Base-by-base conservation (phyloP, 2,329 filamentous ascomycete species). In the Fusarium sp. region DNA sequence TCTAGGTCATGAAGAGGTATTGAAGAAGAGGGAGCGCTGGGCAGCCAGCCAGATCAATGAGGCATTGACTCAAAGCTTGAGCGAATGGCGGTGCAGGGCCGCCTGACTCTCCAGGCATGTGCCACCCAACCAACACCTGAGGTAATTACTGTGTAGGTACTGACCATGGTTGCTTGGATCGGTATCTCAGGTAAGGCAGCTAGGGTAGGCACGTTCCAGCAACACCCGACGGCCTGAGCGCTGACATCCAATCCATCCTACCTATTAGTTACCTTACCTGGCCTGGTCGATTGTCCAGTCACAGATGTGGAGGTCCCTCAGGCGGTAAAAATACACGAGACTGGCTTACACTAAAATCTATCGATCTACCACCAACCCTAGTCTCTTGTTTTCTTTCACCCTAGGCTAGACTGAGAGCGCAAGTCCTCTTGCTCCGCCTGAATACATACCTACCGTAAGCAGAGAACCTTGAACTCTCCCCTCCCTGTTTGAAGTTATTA, bases 191-290 rank as follows among this genome's bases (percentile, higher is more conserved):
- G n/a, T 53, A 53, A 53, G 50, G 50, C 30, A 53, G 30, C 50
- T 36, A 53, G 50, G 50, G 32, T 36, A 36, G 50, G 17, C 50
- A 26, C 50, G 32, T 26, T 53, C 50, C n/a, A 53, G 50, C 50
- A 53, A 53, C 50, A 60, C 60, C 66, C 48, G 61, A 58, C 36
- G 45, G 69, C 69, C 66, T 71, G 67, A 66, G 66, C 69, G 56
- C 59, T 45, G 20, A 26, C 24, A n/a, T 55, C 32, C 51, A n/a
- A 28, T 41, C 24, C 51, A 28, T 38, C 48, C 30, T 54, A 22
- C 20, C 14, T 53, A 26, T 22, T 38, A 36, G 35, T 36, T 36
- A 17, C 17, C 35, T 36, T 36, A 26, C 24, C 45, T 54, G 20
- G 18, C 20, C 14, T 22, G 50, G 50, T 39, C 26, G 20, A 28